Conservation (phyloP, 2,329 filamentous ascomycete species). For the Zymoseptoria passerinii region DNA sequence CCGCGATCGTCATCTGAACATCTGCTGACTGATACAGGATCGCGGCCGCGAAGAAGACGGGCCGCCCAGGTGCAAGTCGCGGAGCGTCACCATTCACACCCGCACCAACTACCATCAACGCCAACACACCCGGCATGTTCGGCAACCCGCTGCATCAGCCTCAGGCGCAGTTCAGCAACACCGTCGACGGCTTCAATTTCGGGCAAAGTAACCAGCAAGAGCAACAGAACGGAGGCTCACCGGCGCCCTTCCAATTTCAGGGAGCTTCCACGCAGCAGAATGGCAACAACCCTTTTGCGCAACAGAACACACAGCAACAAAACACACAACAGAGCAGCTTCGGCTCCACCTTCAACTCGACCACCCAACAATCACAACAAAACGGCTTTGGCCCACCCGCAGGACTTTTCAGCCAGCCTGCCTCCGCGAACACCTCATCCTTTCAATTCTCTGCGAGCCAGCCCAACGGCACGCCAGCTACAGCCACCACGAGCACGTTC, state of each 20-base stretch:
- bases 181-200: constrained; percentile 10
- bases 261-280: constrained; percentile 11
- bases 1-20: neutral
- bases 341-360: constrained; percentile 5
- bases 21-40: constrained; percentile 7
- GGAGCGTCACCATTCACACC: constrained; percentile 10
- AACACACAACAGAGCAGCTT: constrained; percentile 7
- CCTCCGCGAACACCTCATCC: constrained; percentile 8
- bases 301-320: neutral
- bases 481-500: constrained; percentile 11
- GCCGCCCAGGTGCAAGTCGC: constrained; percentile 9
- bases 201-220: constrained; percentile 1
- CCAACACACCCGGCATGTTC: neutral
- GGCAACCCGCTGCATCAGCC: constrained; percentile 2
- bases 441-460: constrained; percentile 9
- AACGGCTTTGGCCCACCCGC: constrained; percentile 11
- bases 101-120: neutral
- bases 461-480: constrained; percentile 12
- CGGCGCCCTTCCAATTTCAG: constrained; percentile 11
- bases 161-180: constrained; percentile 4
- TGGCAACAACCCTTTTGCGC: constrained; percentile 10
- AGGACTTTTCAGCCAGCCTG: constrained; percentile 10
- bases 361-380: constrained; percentile 8
- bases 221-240: constrained; percentile 4
- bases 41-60: constrained; percentile 9